Evolutionary conservation across 495 filamentous ascomycete genomes (phyloP), one percentile per base, ranked within the genome.

Genomic region (Choiromyces venosus): DNA sequence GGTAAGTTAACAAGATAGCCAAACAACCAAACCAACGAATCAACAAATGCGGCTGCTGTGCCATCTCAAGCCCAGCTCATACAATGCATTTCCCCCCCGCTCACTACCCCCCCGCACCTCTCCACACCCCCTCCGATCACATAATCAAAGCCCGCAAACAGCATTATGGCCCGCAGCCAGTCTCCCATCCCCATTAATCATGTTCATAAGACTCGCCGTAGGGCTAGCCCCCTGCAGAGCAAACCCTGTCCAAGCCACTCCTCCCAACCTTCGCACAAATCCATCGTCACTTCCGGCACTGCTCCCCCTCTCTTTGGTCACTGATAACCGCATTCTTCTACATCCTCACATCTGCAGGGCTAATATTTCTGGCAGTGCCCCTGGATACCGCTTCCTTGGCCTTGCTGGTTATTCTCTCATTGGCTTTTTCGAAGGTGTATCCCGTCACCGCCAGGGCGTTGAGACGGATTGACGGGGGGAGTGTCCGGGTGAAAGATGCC

Each of bases 391-490:
- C 37, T 10, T 71, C 64, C 10, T 78, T 65, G 14, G 67, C 65
- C 65, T 78, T 74, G 14, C 40, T 21, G 0, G 68, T 12, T 2
- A 37, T 66, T 65, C 68, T 79, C n/a, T 39, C 71, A 29, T 79
- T 68, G 2, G 69, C 77, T 33, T 76, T 8, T 29, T 46, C 64
- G 7, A 79, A 29, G 9, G 72, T 70, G 69, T 71, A 79, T 44
- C 73, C 77, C 14, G 73, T 70, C 35, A 66, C 38, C 1, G 67
- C 77, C 16, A 79, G 25, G 6, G 77, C 77, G 21, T 9, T 19
- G 56, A 76, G 25, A 3, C 40, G 37, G 12, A 73, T 65, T 1
- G 72, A 44, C n/a, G 67, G 66, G 68, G 73, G 66, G 1, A 67
- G 8, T 0, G 67, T 38, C 46, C 76, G 70, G 21, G 73, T 69